phyloP scores from a whole-genome alignment of 2,329 filamentous ascomycete species.

The Cercospora zeae-maydis region DNA sequence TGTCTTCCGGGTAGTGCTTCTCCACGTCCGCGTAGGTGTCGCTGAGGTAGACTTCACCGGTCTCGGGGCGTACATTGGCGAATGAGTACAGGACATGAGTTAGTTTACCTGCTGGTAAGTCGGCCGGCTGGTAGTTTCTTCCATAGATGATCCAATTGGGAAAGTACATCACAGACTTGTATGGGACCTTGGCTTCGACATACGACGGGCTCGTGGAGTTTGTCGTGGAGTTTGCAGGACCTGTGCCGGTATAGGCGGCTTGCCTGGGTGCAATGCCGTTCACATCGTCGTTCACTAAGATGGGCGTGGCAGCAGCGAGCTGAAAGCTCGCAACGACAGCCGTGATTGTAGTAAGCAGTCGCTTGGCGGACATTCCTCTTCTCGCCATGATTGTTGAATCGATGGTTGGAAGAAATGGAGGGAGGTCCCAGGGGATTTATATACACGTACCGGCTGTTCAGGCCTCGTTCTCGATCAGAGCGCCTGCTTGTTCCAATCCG shows the following conservation, averaged over 20 bases:
- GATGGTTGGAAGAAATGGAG: background rate
- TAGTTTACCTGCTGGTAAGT: slow-evolving; percentile 73
- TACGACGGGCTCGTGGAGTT: background rate
- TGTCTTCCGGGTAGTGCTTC: slow-evolving; percentile 67
- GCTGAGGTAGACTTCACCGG: slow-evolving; percentile 71
- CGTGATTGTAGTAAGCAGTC: background rate
- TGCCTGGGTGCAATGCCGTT: background rate
- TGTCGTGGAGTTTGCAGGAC: background rate
- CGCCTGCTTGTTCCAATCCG: background rate
- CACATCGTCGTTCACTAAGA: background rate
- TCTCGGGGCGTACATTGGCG: slow-evolving; percentile 75
- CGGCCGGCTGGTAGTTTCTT: slow-evolving; percentile 72
- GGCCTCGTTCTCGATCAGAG: background rate
- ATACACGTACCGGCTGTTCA: background rate
- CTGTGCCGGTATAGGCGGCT: background rate
- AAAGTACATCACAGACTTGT: slow-evolving; percentile 24
- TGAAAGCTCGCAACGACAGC: background rate
- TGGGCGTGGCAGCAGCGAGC: slow-evolving; percentile 2
- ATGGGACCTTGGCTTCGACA: background rate
- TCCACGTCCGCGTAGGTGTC: slow-evolving; percentile 67
- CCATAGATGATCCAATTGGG: slow-evolving; percentile 38
- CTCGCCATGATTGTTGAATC: background rate
- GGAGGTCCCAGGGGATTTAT: background rate
- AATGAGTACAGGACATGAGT: slow-evolving; percentile 94
- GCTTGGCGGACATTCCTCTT: background rate